Base-by-base conservation (phyloP, 1,139 yeast species). In the Diutina ranongensis region DNA sequence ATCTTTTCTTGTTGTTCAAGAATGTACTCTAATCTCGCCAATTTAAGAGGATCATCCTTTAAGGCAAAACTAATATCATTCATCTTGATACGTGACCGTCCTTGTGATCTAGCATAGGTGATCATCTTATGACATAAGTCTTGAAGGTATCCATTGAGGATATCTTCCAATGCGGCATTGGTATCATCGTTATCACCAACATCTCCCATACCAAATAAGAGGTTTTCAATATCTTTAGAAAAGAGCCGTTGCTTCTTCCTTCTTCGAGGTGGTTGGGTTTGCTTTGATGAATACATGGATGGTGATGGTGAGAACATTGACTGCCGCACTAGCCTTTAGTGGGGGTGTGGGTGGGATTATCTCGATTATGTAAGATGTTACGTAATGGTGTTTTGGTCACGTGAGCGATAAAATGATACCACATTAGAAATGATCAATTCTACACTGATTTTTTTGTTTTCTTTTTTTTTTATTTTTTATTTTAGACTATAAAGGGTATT, bases 61-160 rank as follows among this genome's bases (percentile, higher is more conserved):
- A 89, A 65, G 0, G 87, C 94, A 64, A 87, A 87, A 54, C 83
- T 85, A 64, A 89, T 79, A 59, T 89, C 97, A 50, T 87, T 95
- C 46, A 88, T 81, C 56, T 83, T 83, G 51, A 89, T 78, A 60
- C 94, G 80, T 46, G 76, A 76, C 44, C 94, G 71, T 42, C 81
- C 80, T 18, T 64, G 55, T 12, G 58, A 59, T 44, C 52, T 50
- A 10, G 61, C 59, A 38, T 49, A 57, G 68, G 74, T 54, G 83
- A 80, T 50, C 49, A 55, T 48, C 25, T 55, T 52, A 44, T 56
- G 58, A 45, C 57, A 58, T 34, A 87, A 68, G 55, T 83, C 89
- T 4, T 80, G 74, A 44, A 89, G 65, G 57, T 83, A 89, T 48
- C 83, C 86, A 28, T 83, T 77, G 15, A 89, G 72, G n/a, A 85